Base-by-base conservation (phyloP, 2,329 filamentous ascomycete genomes). In the Diaporthe sp. region DNA sequence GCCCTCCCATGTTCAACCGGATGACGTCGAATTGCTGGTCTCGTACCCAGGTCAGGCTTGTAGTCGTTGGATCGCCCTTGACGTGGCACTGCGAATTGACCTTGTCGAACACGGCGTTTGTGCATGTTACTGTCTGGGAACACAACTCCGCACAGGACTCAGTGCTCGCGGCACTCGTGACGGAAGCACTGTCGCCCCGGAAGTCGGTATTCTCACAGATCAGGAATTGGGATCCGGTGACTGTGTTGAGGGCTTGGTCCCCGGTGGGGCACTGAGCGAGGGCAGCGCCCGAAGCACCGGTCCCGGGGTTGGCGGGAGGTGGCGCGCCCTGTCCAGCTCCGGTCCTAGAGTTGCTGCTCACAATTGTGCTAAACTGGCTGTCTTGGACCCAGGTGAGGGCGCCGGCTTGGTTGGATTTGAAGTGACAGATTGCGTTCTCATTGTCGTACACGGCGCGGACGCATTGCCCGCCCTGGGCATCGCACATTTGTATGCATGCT, bases 391-490 rank as follows among this genome's bases (percentile, higher is more conserved):
- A 68, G 22, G 65, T 68, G 19, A 68, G 65, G 46, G 46, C 46
- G 9, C 65, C 65, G 46, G 65, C 46, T 22, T 68, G 65, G 31
- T 68, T 68, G 22, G 65, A 68, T 25, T 68, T 68, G 65, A 68
- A 39, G 65, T 68, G 65, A n/a, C 65, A 68, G 9, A 68, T 53
- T n/a, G 46, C 46, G 34, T 53, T 53, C 2, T 53, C 46, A 28
- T 39, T 68, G 46, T 68, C 65, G 65, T 68, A 53, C 31, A 68
- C 65, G 46, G 65, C 65, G 34, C 65, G 65, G 31, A 53, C 65
- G 34, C 65, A 68, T 25, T 53, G 46, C n/a, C 46, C 65, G 12
- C 34, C 46, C 46, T 68, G 65, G 13, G 46, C 46, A 17, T 68
- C 65, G 34, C 65, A 68, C 65, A 39, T 53, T n/a, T 68, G 65